Base-by-base conservation (phyloP, 83 land plant genomes). In the Isoetes engelmannii region DNA sequence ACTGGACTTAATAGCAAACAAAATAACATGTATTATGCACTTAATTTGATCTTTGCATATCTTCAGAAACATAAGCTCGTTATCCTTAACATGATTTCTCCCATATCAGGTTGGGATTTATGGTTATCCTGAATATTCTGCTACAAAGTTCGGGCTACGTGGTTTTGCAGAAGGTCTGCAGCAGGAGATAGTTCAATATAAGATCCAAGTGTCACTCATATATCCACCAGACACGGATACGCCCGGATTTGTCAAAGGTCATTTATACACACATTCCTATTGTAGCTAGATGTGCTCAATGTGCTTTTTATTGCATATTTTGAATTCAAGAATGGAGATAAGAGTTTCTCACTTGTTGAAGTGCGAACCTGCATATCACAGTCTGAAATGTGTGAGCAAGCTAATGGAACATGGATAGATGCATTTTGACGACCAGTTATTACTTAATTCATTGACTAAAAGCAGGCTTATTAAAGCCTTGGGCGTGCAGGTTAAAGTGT, bases 151-250 rank as follows among this genome's bases (percentile, higher is more conserved):
- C 82, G 97, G 85, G 4, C 84, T 94, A 4, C 80, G 87, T 19
- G 92, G 92, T 45, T 63, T 94, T 58, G 92, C 90, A 12, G 97
- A 94, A 73, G 84, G 84, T 44, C 75, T 94, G 74, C 96, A 94
- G 58, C 98, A 94, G 48, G 98, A 94, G 77, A 76, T 94, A 6
- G 74, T 88, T 63, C 63, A 63, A 4, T 79, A 86, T 68, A 80
- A 86, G 57, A 88, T 94, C 21, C 88, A 72, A 65, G 77, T 90
- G 6, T 84, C 98, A n/a, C 79, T 94, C 41, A 79, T 94, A 54
- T 90, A 78, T 76, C 98, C 98, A 61, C 92, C 98, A 20, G 97
- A 94, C 61, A 94, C 98, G 43, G 81, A 83, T 20, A 94, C 98
- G 49, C 98, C 98, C 50, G 97, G 97, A 8, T 73, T 85, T 18